Percentiles rank a stretch among this genome's conserved stretches.
These are phyloP conservation scores for Celoporthe dispersa DNA, from an alignment of 2,329 filamentous ascomycete species.

Conservation along the genomic window DNA sequence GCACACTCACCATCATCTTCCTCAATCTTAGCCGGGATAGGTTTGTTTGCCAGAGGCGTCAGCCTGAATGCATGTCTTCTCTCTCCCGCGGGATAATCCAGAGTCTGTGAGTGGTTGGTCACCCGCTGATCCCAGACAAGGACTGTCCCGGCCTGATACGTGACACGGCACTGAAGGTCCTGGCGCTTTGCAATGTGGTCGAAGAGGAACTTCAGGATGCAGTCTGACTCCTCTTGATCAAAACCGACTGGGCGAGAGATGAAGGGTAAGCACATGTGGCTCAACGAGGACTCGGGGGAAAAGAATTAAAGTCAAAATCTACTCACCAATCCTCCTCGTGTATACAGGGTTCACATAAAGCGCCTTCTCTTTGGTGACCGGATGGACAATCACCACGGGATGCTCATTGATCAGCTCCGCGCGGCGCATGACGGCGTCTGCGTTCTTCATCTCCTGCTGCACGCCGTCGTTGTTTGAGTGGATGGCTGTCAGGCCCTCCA, in stretches of 20 bases:
- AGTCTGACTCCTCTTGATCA: slow-evolving; percentile 56
- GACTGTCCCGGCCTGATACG: slow-evolving; percentile 65
- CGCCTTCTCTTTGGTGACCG: slow-evolving; percentile 69
- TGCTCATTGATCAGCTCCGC: slow-evolving; percentile 65
- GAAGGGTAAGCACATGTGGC: no score
- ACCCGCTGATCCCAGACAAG: slow-evolving; percentile 52
- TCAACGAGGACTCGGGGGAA: no score
- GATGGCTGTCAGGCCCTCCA: slow-evolving; percentile 68
- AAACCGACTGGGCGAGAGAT: no score
- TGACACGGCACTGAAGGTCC: slow-evolving; percentile 67
- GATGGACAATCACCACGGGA: slow-evolving; percentile 68
- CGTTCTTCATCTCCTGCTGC: slow-evolving; percentile 34
- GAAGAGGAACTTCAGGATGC: slow-evolving; percentile 68
- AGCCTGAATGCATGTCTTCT: slow-evolving; percentile 27
- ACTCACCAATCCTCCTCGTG: no score
- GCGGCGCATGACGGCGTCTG: slow-evolving; percentile 61
- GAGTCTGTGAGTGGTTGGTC: slow-evolving; percentile 25
- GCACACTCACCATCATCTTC: slow-evolving; percentile 33
- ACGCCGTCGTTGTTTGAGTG: slow-evolving; percentile 65
- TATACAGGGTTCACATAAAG: slow-evolving; percentile 46
- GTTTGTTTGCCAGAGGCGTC: slow-evolving; percentile 28
- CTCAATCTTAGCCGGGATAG: slow-evolving; percentile 29
- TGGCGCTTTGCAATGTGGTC: slow-evolving; percentile 67
- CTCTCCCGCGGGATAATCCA: slow-evolving; percentile 23
- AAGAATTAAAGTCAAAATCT: no score